phyloP scores from a whole-genome alignment of 2,329 filamentous ascomycete genomes.

The Exophiala phaeomuriformis region DNA sequence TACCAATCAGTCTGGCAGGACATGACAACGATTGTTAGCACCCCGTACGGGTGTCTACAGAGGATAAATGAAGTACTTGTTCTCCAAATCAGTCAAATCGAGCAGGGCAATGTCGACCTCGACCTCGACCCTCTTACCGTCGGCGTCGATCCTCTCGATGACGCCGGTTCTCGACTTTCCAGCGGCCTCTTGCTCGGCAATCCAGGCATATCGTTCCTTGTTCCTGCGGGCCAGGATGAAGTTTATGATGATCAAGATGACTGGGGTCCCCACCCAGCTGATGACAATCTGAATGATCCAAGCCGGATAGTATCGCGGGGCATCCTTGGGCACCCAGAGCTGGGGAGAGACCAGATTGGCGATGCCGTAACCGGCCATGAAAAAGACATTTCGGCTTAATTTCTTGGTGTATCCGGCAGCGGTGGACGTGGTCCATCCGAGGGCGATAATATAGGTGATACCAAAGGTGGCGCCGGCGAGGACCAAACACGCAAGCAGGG shows the following conservation, averaged over 20 bases:
- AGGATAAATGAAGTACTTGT: constrained; percentile 36
- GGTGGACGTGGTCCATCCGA: constrained; percentile 36
- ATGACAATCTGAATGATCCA: constrained; percentile 29
- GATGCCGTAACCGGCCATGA: constrained; percentile 34
- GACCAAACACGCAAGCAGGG: constrained; percentile 34
- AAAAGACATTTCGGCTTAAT: constrained; percentile 31
- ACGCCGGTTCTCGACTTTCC: constrained; percentile 25
- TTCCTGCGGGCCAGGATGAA: constrained; percentile 33
- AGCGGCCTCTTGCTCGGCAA: constrained; percentile 21
- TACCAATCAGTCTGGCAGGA: not conserved
- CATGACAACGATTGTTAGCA: not conserved
- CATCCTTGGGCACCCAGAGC: constrained; percentile 35
- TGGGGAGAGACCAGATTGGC: constrained; percentile 41
- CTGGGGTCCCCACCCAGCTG: constrained; percentile 35
- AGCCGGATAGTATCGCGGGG: constrained; percentile 26
- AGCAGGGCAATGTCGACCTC: constrained; percentile 34
- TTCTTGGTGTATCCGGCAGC: constrained; percentile 29
- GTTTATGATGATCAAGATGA: constrained; percentile 37
- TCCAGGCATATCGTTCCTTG: constrained; percentile 29
- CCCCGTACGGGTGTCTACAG: constrained; percentile 12
- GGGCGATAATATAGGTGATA: constrained; percentile 36
- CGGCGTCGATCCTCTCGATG: constrained; percentile 27
- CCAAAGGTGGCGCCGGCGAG: constrained; percentile 33
- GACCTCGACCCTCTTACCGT: constrained; percentile 29
- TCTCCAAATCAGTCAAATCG: constrained; percentile 35